Evolutionary conservation across 768 basidiomycete species (phyloP), one percentile per base, ranked within the genome.

Genomic region (Leccinellum rugosiceps): DNA sequence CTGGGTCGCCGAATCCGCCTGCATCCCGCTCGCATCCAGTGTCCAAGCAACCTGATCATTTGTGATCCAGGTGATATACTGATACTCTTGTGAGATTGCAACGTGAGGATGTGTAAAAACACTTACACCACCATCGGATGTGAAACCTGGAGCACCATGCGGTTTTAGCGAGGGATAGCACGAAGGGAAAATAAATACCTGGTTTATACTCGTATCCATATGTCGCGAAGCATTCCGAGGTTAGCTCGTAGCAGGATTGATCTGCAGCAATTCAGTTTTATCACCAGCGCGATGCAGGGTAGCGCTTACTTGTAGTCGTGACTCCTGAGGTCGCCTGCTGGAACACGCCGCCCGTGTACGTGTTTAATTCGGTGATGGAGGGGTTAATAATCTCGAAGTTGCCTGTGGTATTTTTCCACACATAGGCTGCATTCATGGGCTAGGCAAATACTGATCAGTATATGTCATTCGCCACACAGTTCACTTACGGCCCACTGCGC

Each of bases 181-280:
- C 13, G 26, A 49, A 46, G 10, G 32, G 13, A 47, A 53, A 60
- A 48, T 43, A 79, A 71, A 41, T 61, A 63, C 86, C 87, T 68
- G 90, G 84, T 57, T 78, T 73, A 68, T 94, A 95, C 68, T 94
- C 90, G 65, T 90, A 92, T 3, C 88, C 93, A 67, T 91, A 96
- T 1, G 81, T 74, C 6, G 84, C 78, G 65, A 80, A 88, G 65
- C 87, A 84, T n/a, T 76, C 78, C 5, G 64, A 65, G 23, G 65
- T 54, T 56, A 75, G 63, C 70, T 72, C 76, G 67, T 94, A 95
- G 68, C 91, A 92, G 26, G 74, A 68, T 68, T 85, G 86, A 68
- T 91, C 86, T 83, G 72, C 14, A 45, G 53, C 23, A 23, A 46
- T 15, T 59, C n/a, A 56, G 25, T 35, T 7, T 17, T 15, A 47